These are phyloP conservation scores for Antitrichia curtipendula DNA, from an alignment of 225 moss, liverwort and hornwort genomes.

Conservation along the genomic window DNA sequence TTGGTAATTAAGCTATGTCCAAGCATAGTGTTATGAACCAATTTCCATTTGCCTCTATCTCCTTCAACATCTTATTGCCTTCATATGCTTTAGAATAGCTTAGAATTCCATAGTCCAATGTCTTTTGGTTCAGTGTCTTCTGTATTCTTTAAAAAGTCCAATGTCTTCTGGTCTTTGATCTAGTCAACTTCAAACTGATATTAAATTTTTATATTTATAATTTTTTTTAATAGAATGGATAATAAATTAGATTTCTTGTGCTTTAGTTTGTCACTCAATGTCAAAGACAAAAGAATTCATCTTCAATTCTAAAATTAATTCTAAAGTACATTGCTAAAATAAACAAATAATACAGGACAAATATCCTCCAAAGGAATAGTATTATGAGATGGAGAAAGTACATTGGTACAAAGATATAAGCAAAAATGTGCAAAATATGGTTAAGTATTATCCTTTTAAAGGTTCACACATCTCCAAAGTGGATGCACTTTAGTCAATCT, in stretches of 20 bases:
- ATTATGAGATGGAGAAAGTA: not conserved
- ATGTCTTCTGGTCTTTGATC: not conserved
- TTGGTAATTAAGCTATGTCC: not conserved
- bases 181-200: not conserved
- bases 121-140: too few species aligned
- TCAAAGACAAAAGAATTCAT: not conserved
- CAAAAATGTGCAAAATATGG: not conserved
- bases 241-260: not conserved
- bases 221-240: not conserved
- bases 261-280: not conserved
- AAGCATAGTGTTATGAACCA: accelerated
- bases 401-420: not conserved
- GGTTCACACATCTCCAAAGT: accelerated
- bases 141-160: not conserved
- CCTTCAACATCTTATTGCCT: accelerated
- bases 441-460: accelerated
- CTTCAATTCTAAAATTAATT: not conserved
- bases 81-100: not conserved
- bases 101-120: not conserved
- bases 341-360: not conserved
- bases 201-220: not conserved
- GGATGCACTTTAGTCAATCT: accelerated
- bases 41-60: not conserved
- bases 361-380: accelerated
- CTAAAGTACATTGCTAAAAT: not conserved